phyloP scores from a whole-genome alignment of 768 basidiomycete species.

The Pleurotus platypus region DNA sequence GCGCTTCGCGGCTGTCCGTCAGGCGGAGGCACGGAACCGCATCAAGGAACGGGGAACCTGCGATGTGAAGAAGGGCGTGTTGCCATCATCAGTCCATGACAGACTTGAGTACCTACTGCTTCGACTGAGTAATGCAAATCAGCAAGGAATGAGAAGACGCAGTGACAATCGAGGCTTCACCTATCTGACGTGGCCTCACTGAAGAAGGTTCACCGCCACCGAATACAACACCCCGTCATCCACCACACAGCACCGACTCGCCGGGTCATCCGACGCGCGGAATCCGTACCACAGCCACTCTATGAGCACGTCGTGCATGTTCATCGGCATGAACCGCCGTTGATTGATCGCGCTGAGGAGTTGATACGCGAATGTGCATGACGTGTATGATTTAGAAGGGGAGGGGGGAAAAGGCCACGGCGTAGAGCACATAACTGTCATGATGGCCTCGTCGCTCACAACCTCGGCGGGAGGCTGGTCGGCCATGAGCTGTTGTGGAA shows the following conservation, averaged over 20 bases:
- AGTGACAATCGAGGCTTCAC: too few relatives aligned
- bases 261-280: neutral
- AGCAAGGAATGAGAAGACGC: too few relatives aligned
- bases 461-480: neutral
- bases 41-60: too few relatives aligned
- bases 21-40: too few relatives aligned
- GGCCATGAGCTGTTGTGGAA: neutral
- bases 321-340: conserved; percentile 4
- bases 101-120: too few relatives aligned
- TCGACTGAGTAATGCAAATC: too few relatives aligned
- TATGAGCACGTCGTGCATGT: neutral
- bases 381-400: neutral
- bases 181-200: neutral
- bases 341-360: conserved; percentile 1
- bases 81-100: too few relatives aligned
- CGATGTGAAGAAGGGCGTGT: too few relatives aligned
- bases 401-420: neutral
- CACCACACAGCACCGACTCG: neutral
- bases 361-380: conserved; percentile 1
- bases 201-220: neutral
- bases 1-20: too few relatives aligned
- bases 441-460: neutral
- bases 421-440: neutral
- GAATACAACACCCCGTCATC: neutral
- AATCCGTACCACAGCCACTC: conserved; percentile 1